Evolutionary conservation across 2,329 filamentous ascomycete species (phyloP).

Genomic region (Mycosphaerella sp.): DNA sequence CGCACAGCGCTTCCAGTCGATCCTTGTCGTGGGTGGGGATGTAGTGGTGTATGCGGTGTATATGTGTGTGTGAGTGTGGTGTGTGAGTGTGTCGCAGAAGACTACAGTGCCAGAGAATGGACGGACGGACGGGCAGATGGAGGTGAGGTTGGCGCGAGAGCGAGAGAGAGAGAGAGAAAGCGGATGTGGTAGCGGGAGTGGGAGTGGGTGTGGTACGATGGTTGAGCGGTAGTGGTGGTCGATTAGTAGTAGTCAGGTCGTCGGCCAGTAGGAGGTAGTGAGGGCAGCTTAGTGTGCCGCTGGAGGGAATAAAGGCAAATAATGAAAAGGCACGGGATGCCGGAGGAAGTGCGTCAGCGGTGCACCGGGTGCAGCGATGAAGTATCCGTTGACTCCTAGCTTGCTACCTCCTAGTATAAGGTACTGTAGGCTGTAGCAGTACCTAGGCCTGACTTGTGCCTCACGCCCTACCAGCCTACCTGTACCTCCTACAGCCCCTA

Average conservation of each 20-base stretch:
- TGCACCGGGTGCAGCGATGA: not conserved
- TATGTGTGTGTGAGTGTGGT: not conserved
- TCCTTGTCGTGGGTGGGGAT: not conserved
- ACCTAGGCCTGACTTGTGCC: too few relatives aligned
- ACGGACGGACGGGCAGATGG: not conserved
- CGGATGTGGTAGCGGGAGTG: not conserved
- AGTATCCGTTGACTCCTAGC: too few relatives aligned
- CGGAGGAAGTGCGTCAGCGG: not conserved
- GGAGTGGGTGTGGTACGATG: not conserved
- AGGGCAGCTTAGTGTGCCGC: too few relatives aligned
- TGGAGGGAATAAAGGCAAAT: too few relatives aligned
- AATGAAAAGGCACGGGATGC: not conserved
- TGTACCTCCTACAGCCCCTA: too few relatives aligned
- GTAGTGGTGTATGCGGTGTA: not conserved
- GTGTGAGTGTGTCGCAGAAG: not conserved
- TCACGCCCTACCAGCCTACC: too few relatives aligned
- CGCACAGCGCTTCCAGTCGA: constrained; percentile 19
- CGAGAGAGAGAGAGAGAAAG: too few relatives aligned
- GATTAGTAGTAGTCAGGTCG: too few relatives aligned
- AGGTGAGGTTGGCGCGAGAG: not conserved
- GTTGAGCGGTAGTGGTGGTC: too few relatives aligned
- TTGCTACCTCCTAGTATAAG: too few relatives aligned
- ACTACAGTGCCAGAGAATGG: not conserved
- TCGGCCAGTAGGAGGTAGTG: too few relatives aligned
- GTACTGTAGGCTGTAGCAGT: too few relatives aligned